Evolutionary conservation across 805 yeast genomes (phyloP).

Genomic region (Pichia exigua): DNA sequence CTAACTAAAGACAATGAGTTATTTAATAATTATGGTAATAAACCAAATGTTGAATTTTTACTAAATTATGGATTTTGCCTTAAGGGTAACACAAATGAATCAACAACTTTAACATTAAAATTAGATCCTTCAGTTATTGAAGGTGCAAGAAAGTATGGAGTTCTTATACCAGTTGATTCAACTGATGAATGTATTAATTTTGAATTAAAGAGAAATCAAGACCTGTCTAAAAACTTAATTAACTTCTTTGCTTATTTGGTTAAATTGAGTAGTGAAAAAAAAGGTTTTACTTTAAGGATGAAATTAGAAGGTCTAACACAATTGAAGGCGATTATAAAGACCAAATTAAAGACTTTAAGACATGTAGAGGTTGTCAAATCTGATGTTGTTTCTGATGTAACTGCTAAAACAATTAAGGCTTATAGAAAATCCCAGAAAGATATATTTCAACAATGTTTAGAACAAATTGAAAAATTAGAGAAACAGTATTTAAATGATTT

Average conservation of each 20-base stretch:
- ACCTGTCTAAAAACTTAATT: conserved; percentile 36
- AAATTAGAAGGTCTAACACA: conserved; percentile 54
- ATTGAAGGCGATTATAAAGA: conserved; percentile 40
- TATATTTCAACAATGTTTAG: conserved; percentile 38
- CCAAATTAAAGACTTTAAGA: conserved; percentile 39
- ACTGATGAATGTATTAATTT: conserved; percentile 33
- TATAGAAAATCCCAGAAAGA: conserved; percentile 44
- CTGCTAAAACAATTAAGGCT: conserved; percentile 30
- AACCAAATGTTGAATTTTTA: conserved; percentile 55
- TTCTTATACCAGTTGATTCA: conserved; percentile 34
- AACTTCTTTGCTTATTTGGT: conserved; percentile 49
- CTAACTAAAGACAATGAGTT: conserved; percentile 47
- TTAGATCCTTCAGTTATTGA: conserved; percentile 30
- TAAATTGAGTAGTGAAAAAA: conserved; percentile 40
- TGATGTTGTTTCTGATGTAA: conserved; percentile 15
- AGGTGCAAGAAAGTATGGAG: conserved; percentile 30
- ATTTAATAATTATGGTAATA: conserved; percentile 77
- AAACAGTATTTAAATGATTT: conserved; percentile 35
- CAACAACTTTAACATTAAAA: conserved; percentile 52
- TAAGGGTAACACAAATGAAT: conserved; percentile 44
- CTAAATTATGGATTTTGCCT: conserved; percentile 74
- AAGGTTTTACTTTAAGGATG: conserved; percentile 41
- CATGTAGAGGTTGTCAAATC: conserved; percentile 21
- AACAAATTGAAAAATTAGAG: conserved; percentile 39
- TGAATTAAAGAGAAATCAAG: conserved; percentile 19